Conservation (phyloP, 2,329 filamentous ascomycete species). For the Ilyonectria mors-panacis region DNA sequence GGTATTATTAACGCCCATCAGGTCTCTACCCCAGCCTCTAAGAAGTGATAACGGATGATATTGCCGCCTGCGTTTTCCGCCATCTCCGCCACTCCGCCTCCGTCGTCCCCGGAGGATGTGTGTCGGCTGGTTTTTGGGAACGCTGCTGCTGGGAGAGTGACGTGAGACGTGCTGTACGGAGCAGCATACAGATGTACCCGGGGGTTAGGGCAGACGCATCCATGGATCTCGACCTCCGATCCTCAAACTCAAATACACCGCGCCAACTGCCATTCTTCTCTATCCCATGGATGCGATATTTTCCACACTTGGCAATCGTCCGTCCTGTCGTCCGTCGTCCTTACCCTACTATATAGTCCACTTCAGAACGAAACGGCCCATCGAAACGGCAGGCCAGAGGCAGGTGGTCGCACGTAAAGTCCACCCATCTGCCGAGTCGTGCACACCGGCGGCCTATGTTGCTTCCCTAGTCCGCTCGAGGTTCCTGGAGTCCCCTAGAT, state of each 20-base stretch:
- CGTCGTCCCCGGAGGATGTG: constrained; percentile 20
- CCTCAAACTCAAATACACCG: background rate
- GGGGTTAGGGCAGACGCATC: background rate
- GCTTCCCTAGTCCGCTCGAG: constrained; percentile 11
- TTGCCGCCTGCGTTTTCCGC: constrained; percentile 2
- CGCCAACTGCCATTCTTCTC: background rate
- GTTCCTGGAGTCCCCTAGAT: constrained; percentile 6
- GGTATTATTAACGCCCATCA: background rate
- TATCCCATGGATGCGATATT: background rate
- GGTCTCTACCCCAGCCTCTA: constrained; percentile 1
- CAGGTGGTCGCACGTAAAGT: background rate
- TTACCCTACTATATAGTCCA: background rate
- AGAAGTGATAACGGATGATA: background rate
- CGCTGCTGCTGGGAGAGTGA: constrained; percentile 4
- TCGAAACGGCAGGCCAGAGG: background rate
- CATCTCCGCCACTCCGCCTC: constrained; percentile 21
- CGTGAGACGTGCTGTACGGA: background rate
- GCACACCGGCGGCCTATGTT: constrained; percentile 14
- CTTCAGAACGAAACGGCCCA: background rate
- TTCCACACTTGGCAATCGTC: background rate
- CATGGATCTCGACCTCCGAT: background rate
- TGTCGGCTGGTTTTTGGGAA: background rate
- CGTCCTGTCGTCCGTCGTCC: background rate
- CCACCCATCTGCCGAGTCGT: constrained; percentile 19
- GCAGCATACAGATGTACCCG: background rate